Evolutionary conservation across 2,329 filamentous ascomycete genomes (phyloP).

Genomic region (Stachybotrys chlorohalonatus): DNA sequence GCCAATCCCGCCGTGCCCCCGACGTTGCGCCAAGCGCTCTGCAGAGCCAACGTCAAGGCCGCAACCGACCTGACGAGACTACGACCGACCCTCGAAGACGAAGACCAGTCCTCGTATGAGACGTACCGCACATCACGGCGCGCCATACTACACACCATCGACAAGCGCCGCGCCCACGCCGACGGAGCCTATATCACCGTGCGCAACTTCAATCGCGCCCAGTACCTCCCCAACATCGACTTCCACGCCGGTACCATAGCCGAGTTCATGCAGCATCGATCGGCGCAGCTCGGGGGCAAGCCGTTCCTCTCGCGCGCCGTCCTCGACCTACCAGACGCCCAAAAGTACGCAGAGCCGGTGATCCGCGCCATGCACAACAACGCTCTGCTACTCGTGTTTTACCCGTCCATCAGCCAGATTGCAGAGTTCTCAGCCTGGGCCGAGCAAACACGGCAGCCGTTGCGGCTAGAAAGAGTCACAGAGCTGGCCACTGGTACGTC

Average conservation of each 20-base stretch:
- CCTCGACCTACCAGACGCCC: conserved; percentile 61
- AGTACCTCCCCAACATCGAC: conserved; percentile 62
- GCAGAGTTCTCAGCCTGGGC: conserved; percentile 45
- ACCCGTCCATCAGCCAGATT: conserved; percentile 72
- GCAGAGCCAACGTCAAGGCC: conserved; percentile 12
- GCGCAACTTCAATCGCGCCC: conserved; percentile 56
- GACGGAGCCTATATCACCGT: conserved; percentile 56
- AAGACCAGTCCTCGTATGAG: conserved; percentile 26
- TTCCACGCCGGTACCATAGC: conserved; percentile 63
- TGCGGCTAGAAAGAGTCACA: conserved; percentile 47
- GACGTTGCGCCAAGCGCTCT: conserved; percentile 23
- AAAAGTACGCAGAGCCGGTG: conserved; percentile 36
- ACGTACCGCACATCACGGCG: conserved; percentile 42
- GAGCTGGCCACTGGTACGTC: conserved; percentile 41
- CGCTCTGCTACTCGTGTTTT: conserved; percentile 61
- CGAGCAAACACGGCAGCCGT: conserved; percentile 41
- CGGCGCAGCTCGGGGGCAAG: conserved; percentile 27
- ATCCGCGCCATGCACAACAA: conserved; percentile 52
- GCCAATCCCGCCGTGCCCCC: conserved; percentile 50
- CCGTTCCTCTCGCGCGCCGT: conserved; percentile 64
- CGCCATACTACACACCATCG: conserved; percentile 68
- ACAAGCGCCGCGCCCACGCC: conserved; percentile 54
- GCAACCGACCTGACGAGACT: conserved; percentile 1
- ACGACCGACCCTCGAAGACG: conserved; percentile 14
- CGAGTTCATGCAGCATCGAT: conserved; percentile 50